Conservation (phyloP, 805 yeast species). For the Tetrapisispora iriomotensis region DNA sequence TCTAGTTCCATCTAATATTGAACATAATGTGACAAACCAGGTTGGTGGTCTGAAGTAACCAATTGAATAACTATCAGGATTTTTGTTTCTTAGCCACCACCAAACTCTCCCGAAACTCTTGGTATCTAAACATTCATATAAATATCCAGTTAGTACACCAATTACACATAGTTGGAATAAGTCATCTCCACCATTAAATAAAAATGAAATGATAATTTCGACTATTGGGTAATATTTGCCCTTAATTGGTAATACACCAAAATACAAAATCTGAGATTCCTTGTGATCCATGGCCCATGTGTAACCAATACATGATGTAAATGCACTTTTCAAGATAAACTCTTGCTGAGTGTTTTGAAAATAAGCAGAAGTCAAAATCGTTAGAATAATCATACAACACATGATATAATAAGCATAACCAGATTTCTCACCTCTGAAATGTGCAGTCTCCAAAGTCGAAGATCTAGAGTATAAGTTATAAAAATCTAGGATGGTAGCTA, state of each 20-base stretch:
- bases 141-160: constrained; percentile 48
- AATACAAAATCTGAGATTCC: constrained; percentile 37
- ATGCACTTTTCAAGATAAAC: constrained; percentile 17
- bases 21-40: constrained; percentile 8
- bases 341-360: constrained; percentile 8
- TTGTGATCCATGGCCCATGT: constrained; percentile 46
- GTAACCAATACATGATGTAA: constrained; percentile 35
- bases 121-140: constrained; percentile 55
- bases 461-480: constrained; percentile 24
- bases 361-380: constrained; percentile 4
- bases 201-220: constrained; percentile 31
- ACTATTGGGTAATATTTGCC: constrained; percentile 42
- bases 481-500: constrained; percentile 11
- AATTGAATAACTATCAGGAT: constrained; percentile 11
- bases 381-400: constrained; percentile 13
- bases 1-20: constrained; percentile 2
- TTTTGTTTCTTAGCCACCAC: constrained; percentile 25
- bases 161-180: constrained; percentile 34
- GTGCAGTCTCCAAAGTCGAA: constrained; percentile 17
- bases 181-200: constrained; percentile 36
- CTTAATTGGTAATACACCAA: constrained; percentile 44
- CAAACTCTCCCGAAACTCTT: constrained; percentile 39
- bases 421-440: constrained; percentile 11
- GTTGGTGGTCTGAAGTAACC: constrained; percentile 21
- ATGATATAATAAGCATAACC: constrained; percentile 22